phyloP scores from a whole-genome alignment of 352 stramenopile genomes.

The Thraustochytrium sp. region DNA sequence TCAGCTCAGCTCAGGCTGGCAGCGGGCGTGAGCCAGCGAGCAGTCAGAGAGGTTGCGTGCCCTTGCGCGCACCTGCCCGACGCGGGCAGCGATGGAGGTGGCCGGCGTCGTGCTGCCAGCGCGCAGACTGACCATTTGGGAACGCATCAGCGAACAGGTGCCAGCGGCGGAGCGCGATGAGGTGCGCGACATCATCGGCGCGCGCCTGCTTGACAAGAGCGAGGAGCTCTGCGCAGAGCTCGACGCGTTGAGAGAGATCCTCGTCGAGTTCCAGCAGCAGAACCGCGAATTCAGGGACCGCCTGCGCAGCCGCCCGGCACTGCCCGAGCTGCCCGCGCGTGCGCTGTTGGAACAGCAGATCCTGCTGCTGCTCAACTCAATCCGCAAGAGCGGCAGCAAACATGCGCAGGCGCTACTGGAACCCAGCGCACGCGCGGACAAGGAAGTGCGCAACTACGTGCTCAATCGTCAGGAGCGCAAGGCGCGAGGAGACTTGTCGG shows the following conservation, averaged over 20 bases:
- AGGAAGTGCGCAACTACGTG: conserved; percentile 1
- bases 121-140: not conserved
- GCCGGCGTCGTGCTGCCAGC: not conserved
- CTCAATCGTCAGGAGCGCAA: not conserved
- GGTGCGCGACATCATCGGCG: not conserved
- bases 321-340: conserved; percentile 17
- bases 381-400: conserved; percentile 2
- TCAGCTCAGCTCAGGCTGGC: too few relatives aligned
- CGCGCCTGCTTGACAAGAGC: not conserved
- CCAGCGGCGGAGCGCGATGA: conserved; percentile 25
- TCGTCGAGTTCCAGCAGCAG: conserved; percentile 36
- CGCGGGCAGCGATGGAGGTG: not conserved
- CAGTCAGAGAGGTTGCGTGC: not conserved
- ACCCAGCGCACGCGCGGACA: not conserved
- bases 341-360: conserved; percentile 36
- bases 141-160: not conserved
- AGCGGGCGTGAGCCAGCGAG: too few relatives aligned
- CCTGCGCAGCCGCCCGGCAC: not conserved
- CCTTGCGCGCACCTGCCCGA: not conserved
- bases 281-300: conserved; percentile 7
- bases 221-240: not conserved
- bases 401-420: not conserved
- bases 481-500: not conserved
- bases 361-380: conserved; percentile 5
- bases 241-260: conserved; percentile 21